Evolutionary conservation across 306 rosid genomes (phyloP), one percentile per base, ranked within the genome.

Genomic region (Ammopiptanthus mongolicus): DNA sequence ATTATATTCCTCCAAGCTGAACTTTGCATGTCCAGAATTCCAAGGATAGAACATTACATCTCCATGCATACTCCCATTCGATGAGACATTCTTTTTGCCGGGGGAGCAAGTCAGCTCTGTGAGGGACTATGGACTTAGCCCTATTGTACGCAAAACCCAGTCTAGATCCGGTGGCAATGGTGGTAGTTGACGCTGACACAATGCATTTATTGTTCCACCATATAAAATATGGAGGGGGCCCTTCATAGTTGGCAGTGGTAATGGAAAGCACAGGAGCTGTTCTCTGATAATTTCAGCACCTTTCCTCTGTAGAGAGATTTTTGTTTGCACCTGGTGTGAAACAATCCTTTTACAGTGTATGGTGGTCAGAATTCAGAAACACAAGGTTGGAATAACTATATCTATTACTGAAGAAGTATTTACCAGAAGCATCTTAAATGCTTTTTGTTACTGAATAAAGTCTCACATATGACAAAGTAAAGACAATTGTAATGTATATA

Each of bases 351-450:
- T 67, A 47, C 31, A 25, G 4, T 28, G n/a, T 13, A 58, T 28
- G 42, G 6, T 13, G 18, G 70, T 78, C 55, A 51, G 70, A 34
- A 57, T 55, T 78, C 55, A 51, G 70, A 34, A 57, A 17, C 29
- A 59, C 28, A 15, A 13, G 41, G 58, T 15, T 41, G 68, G 28
- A 42, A 55, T 73, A 42, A 56, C 23, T 15, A 73, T 9, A 22
- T 57, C 15, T 5, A 57, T 8, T 14, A 17, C 46, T 39, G 12
- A 57, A 31, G 5, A 5, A 36, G 51, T 19, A 19, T 34, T 33
- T 59, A 11, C 57, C 13, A 46, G 59, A 73, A 59, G 21, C 48
- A 61, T 61, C 33, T 28, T 60, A 60, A 73, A 61, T 74, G 78
- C 62, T 12, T 12, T 41, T 10, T n/a, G n/a, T n/a, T n/a, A n/a